Conservation (phyloP, 148 eudicot genomes). For the Hydrangea macrophylla region DNA sequence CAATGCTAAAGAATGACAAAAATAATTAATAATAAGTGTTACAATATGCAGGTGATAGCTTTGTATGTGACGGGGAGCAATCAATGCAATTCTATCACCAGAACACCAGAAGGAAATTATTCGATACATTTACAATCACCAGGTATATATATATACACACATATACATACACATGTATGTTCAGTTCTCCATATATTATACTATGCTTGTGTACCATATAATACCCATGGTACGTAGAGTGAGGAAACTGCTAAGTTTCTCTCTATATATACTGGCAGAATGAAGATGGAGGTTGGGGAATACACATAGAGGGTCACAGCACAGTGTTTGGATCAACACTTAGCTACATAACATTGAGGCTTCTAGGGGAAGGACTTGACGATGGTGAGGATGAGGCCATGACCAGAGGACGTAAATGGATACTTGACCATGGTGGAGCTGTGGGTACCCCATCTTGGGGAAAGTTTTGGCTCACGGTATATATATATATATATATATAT, state of each 20-base stretch:
- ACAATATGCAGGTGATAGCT: conserved; percentile 39
- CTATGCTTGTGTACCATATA: too few species aligned
- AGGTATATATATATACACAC: conserved; percentile 33
- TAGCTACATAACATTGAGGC: conserved; percentile 47
- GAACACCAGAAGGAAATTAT: conserved; percentile 50
- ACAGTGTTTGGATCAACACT: conserved; percentile 49
- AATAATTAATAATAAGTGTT: not conserved
- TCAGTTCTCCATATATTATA: too few species aligned
- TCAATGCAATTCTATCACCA: conserved; percentile 25
- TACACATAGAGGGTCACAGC: conserved; percentile 60
- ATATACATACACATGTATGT: too few species aligned
- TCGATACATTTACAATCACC: conserved; percentile 57
- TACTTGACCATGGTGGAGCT: conserved; percentile 56
- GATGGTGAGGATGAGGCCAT: conserved; percentile 23
- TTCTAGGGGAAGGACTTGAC: conserved; percentile 52
- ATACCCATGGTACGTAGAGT: too few species aligned
- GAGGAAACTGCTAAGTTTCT: too few species aligned
- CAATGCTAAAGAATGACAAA: not conserved
- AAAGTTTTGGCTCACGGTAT: conserved; percentile 64
- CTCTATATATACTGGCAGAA: conserved; percentile 34
- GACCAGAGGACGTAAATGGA: conserved; percentile 43
- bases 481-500: too few species aligned
- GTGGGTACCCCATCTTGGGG: conserved; percentile 58
- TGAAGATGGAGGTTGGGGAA: conserved; percentile 73
- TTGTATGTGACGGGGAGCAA: conserved; percentile 44